Evolutionary conservation across 352 stramenopile genomes (phyloP).

Genomic region (Phytophthora fragariaefolia): DNA sequence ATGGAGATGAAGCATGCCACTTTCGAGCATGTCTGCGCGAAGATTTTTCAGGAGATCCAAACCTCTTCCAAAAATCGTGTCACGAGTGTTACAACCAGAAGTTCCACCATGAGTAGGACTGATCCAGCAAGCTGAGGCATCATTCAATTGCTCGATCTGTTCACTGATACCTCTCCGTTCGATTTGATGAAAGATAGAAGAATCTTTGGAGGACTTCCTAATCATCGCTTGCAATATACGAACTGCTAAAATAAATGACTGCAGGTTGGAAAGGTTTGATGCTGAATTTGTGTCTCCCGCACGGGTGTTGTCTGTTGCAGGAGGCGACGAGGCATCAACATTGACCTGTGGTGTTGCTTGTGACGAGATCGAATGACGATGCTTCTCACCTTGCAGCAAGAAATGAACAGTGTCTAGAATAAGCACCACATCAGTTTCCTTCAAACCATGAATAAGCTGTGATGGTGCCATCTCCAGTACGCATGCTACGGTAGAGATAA

Average conservation of each 20-base stretch:
- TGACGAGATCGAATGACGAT: constrained; percentile 11
- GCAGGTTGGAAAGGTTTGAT: constrained; percentile 42
- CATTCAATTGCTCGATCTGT: constrained; percentile 71
- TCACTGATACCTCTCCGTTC: constrained; percentile 80
- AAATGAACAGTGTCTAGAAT: constrained; percentile 76
- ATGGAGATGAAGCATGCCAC: constrained; percentile 77
- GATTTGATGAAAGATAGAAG: constrained; percentile 82
- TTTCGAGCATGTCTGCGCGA: constrained; percentile 74
- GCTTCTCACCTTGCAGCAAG: constrained; percentile 61
- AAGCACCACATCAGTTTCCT: constrained; percentile 61
- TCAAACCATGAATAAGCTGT: constrained; percentile 51
- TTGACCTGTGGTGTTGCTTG: constrained; percentile 1
- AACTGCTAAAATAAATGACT: constrained; percentile 72
- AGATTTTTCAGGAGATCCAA: constrained; percentile 62
- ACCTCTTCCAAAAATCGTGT: constrained; percentile 66
- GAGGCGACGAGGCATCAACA: neutral
- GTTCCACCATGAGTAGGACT: constrained; percentile 19
- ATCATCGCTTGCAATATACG: constrained; percentile 78
- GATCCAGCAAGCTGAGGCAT: constrained; percentile 46
- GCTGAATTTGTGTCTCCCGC: constrained; percentile 3
- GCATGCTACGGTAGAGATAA: constrained; percentile 70
- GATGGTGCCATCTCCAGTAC: constrained; percentile 81
- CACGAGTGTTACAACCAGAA: constrained; percentile 10
- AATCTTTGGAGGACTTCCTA: constrained; percentile 62
- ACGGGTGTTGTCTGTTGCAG: neutral